These are phyloP conservation scores for Ochetophila trinervis DNA, from an alignment of 306 rosid species.

Conservation along the genomic window DNA sequence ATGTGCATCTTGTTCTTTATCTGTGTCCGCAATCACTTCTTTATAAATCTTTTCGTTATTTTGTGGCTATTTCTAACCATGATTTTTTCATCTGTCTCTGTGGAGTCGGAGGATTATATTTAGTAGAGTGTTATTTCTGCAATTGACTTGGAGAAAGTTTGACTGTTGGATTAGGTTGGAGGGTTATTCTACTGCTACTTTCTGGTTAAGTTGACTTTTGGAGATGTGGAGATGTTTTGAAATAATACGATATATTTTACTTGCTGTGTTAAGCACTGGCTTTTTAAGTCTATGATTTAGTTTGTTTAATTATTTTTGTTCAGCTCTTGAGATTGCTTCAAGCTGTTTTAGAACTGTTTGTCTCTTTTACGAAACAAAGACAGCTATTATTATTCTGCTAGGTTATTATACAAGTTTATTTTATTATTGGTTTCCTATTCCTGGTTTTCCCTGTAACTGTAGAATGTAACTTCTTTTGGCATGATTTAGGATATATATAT, in stretches of 20 bases:
- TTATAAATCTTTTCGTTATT: not conserved
- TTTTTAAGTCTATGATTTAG: conserved; percentile 1
- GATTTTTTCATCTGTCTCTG: not conserved
- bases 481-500: too few species aligned
- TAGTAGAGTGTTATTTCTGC: not conserved
- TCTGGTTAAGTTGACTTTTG: not conserved
- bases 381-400: too few species aligned
- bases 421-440: too few species aligned
- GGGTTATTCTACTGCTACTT: conserved; percentile 6
- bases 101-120: not conserved
- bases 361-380: too few species aligned
- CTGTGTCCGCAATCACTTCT: not conserved
- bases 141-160: not conserved
- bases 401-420: too few species aligned
- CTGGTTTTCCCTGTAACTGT: too few species aligned
- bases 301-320: not conserved
- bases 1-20: too few species aligned
- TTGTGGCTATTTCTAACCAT: not conserved
- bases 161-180: conserved; percentile 4
- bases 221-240: conserved; percentile 4
- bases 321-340: not conserved
- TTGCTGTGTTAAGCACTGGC: not conserved
- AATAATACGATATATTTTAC: not conserved
- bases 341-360: too few species aligned
- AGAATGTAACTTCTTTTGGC: too few species aligned